Base-by-base conservation (phyloP, 2,329 filamentous ascomycete genomes). In the Clonostachys chloroleuca region DNA sequence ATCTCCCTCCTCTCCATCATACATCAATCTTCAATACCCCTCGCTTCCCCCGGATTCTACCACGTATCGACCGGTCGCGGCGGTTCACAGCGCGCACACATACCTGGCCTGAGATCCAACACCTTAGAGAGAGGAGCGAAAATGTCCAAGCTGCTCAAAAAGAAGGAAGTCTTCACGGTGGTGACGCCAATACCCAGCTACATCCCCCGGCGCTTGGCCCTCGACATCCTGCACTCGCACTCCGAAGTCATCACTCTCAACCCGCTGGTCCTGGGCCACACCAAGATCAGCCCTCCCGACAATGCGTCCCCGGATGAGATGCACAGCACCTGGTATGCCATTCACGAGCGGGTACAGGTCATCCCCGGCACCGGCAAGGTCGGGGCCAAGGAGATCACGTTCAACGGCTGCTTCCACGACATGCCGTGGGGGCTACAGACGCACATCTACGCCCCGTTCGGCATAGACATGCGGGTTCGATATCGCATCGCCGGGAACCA, bases 261-360 rank as follows among this genome's bases (percentile, higher is more conserved):
- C 56, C 84, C 84, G 5, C 78, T 88, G 44, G 84, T 88, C 24
- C 75, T 85, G 49, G 70, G 70, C 36, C 77, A 84, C 68, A 79
- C 80, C 52, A 67, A 81, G 49, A 84, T 87, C 60, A 72, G 81
- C 46, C 82, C 84, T 2, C 84, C 84, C 30, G 82, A 82, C 66
- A 74, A 84, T 66, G 83, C 84, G 52, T 76, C 81, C 47, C 70
- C 81, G 54, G 84, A 88, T 64, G 84, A 88, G 64, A 87, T 77
- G 66, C 87, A 84, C 65, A 81, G 81, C 52, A 85, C 84, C 34
- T 88, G 84, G 84, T 88, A 88, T 62, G 83, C 87, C 64, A 87
- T 88, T 58, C 77, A 69, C 48, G 77, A 88, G 71, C 77, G 82
- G 56, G 83, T 88, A 49, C 83, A 86, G 60, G 80, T 82, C 55